Evolutionary conservation across 2,329 filamentous ascomycete species (phyloP).

Genomic region (Colletotrichum chrysophilum): DNA sequence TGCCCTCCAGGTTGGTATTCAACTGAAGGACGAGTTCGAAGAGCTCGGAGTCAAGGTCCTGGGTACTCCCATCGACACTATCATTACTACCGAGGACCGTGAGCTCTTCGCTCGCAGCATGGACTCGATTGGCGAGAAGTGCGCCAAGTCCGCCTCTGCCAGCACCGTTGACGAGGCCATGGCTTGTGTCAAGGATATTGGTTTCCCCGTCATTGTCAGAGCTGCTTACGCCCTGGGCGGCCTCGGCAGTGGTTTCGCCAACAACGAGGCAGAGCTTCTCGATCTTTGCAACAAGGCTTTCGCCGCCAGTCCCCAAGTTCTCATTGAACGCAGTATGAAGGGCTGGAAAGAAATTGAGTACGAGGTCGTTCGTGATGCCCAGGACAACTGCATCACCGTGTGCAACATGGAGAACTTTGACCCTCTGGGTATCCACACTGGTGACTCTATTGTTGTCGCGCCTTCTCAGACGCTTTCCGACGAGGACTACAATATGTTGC

Average conservation of each 20-base stretch:
- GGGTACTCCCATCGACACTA: slow-evolving; percentile 95
- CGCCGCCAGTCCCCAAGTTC: slow-evolving; percentile 91
- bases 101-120: slow-evolving; percentile 97
- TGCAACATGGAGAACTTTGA: slow-evolving; percentile 99
- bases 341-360: slow-evolving; percentile 99
- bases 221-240: slow-evolving; percentile 96
- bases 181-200: slow-evolving; percentile 86
- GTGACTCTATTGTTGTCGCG: slow-evolving; percentile 97
- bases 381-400: slow-evolving; percentile 98
- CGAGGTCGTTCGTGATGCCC: slow-evolving; percentile 92
- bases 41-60: slow-evolving; percentile 90
- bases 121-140: slow-evolving; percentile 98
- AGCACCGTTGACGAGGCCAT: slow-evolving; percentile 88
- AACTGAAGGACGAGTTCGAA: slow-evolving; percentile 97
- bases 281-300: slow-evolving; percentile 95
- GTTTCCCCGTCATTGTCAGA: slow-evolving; percentile 95
- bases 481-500: slow-evolving; percentile 98
- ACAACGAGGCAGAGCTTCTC: slow-evolving; percentile 81
- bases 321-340: slow-evolving; percentile 99
- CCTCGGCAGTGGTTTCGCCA: slow-evolving; percentile 92
- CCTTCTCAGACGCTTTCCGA: slow-evolving; percentile 96
- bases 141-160: slow-evolving; percentile 94
- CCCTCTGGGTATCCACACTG: slow-evolving; percentile 95
- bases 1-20: slow-evolving; percentile 93
- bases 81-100: slow-evolving; percentile 97